Evolutionary conservation across 306 rosid species (phyloP).

Genomic region (Sicyos baderoa): DNA sequence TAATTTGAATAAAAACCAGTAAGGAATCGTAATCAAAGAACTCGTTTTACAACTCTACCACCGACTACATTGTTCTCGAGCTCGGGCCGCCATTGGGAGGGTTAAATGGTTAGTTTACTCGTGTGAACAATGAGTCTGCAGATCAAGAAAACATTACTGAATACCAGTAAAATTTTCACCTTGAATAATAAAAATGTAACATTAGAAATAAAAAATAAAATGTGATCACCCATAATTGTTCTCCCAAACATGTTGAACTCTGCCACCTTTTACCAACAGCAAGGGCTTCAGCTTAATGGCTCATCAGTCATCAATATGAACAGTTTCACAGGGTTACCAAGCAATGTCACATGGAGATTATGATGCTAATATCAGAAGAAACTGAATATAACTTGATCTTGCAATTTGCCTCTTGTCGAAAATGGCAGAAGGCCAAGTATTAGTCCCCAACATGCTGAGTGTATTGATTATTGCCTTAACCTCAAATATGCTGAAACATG

Average conservation of each 20-base stretch:
- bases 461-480: not conserved
- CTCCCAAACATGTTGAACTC: not conserved
- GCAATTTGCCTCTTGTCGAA: not conserved
- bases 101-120: too few species aligned
- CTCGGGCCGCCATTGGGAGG: not conserved
- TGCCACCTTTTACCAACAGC: constrained; percentile 1
- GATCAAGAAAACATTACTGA: not conserved
- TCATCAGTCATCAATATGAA: not conserved
- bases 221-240: not conserved
- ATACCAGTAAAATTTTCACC: too few species aligned
- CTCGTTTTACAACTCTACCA: not conserved
- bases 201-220: not conserved
- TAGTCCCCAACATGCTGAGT: not conserved
- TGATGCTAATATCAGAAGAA: constrained; percentile 7
- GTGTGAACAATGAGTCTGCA: not conserved
- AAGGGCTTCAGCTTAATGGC: constrained; percentile 6
- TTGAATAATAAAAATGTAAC: constrained; percentile 11
- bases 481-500: constrained; percentile 19
- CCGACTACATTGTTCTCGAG: constrained; percentile 5
- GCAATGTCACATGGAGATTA: not conserved
- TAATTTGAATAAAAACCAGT: not conserved
- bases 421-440: constrained; percentile 4
- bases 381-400: constrained; percentile 16
- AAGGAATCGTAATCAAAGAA: not conserved
- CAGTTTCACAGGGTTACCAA: not conserved